phyloP scores from a whole-genome alignment of 2,329 filamentous ascomycete species.

The Aureobasidium pullulans region DNA sequence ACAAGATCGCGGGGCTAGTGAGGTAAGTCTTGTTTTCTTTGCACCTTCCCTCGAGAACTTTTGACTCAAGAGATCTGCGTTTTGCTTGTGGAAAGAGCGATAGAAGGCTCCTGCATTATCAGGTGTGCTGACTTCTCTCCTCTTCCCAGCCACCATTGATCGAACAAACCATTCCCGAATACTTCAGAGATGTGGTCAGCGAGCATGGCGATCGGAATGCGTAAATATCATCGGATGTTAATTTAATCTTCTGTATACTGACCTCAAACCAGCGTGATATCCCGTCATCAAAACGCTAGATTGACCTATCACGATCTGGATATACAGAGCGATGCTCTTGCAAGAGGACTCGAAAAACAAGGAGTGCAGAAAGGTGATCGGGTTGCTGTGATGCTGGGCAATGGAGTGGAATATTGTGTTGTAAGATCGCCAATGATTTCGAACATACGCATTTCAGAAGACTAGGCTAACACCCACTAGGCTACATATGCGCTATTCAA shows the following conservation, averaged over 20 bases:
- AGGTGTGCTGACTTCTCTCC: no score
- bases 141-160: slow-evolving; percentile 55
- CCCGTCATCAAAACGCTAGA: slow-evolving; percentile 52
- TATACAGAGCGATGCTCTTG: slow-evolving; percentile 65
- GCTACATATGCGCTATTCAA: slow-evolving; percentile 84
- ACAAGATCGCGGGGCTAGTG: slow-evolving; percentile 7
- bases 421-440: slow-evolving; percentile 32
- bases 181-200: slow-evolving; percentile 61
- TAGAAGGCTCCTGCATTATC: no score
- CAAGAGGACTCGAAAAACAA: slow-evolving; percentile 56
- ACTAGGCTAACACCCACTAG: slow-evolving; percentile 18
- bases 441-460: neutral
- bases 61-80: no score
- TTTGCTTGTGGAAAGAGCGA: no score
- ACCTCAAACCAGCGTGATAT: slow-evolving; percentile 43
- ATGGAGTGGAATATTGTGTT: slow-evolving; percentile 73
- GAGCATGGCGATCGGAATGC: slow-evolving; percentile 57
- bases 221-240: slow-evolving; percentile 31
- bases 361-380: slow-evolving; percentile 77
- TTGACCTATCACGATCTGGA: slow-evolving; percentile 74
- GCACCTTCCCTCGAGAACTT: no score
- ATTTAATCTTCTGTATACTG: neutral
- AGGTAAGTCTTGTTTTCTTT: neutral
- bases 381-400: slow-evolving; percentile 80
- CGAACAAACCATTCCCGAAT: slow-evolving; percentile 60